Evolutionary conservation across 2,329 filamentous ascomycete species (phyloP).

Genomic region (Curvularia sp.): DNA sequence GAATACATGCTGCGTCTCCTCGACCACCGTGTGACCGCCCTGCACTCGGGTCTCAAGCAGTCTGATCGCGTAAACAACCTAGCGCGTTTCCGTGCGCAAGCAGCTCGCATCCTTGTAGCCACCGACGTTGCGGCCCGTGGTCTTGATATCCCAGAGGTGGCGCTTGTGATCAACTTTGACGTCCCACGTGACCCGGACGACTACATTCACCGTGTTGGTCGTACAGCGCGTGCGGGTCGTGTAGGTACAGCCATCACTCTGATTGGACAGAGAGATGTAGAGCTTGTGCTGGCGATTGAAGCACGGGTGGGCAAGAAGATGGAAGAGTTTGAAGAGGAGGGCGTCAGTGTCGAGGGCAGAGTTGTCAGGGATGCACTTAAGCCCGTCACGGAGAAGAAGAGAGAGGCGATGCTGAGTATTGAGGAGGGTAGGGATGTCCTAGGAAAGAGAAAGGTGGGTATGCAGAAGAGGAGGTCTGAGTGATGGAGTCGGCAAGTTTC

Average conservation of each 20-base stretch:
- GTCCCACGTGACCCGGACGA: constrained; percentile 95
- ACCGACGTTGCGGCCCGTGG: constrained; percentile 95
- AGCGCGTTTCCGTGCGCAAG: constrained; percentile 86
- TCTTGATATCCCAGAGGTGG: constrained; percentile 92
- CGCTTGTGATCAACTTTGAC: constrained; percentile 92
- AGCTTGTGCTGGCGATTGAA: constrained; percentile 90
- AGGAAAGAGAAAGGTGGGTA: constrained; percentile 70
- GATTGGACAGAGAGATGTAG: constrained; percentile 90
- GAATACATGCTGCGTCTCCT: constrained; percentile 87
- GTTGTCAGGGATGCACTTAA: constrained; percentile 87
- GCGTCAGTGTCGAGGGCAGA: constrained; percentile 90
- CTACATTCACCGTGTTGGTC: constrained; percentile 95
- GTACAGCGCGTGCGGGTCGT: constrained; percentile 90
- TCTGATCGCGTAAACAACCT: constrained; percentile 85
- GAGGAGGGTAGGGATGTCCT: constrained; percentile 91
- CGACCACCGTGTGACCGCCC: constrained; percentile 85
- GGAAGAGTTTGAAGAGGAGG: constrained; percentile 84
- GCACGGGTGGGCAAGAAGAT: constrained; percentile 78
- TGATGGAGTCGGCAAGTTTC: not conserved
- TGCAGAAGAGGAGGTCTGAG: constrained; percentile 40
- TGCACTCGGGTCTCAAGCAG: constrained; percentile 88
- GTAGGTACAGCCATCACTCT: constrained; percentile 83
- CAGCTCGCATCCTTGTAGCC: constrained; percentile 87
- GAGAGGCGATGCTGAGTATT: constrained; percentile 87
- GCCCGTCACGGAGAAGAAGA: constrained; percentile 92